Base-by-base conservation (phyloP, 108 stramenopile genomes). In the Nitzschia putrida region DNA sequence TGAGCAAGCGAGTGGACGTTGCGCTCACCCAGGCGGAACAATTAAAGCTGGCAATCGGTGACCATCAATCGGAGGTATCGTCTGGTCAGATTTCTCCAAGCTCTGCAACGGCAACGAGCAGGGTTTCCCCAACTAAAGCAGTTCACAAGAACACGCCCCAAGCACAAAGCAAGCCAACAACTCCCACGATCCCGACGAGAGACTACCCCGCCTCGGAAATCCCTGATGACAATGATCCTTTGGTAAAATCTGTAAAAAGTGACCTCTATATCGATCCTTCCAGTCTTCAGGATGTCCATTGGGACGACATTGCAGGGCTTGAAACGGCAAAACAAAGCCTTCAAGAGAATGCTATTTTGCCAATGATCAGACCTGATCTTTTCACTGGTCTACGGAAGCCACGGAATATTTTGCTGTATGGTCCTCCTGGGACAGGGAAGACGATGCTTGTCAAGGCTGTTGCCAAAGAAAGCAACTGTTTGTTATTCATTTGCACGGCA, bases 301-400 rank as follows among this genome's bases (percentile, higher is more conserved):
- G 77, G 88, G 61, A 76, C 25, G 87, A 88, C 53, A 88, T 96
- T 53, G 89, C 89, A 24, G 95, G 91, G 7, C 67, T 96, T 52
- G 58, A 74, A 45, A 70, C 79, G 11, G 97, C 95, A 44, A 96
- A 98, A 58, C 92, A 93, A 57, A 55, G 83, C 7, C 49, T 98
- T 7, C 93, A 98, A 66, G 97, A 98, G 72, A 91, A 95, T 42
- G 95, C 94, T 0, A 92, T 97, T 43, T 76, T 97, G 11, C 96
- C 97, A 0, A 64, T 96, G 54, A 74, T 95, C 50, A 88, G 95
- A 82, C 97, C 95, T 13, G 92, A 97, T 68, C 83, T 96, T 56
- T 98, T 93, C 74, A 84, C 82, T 18, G 96, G 96, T 9, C 80
- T 98, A 39, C 87, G 95, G 0, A 88, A 83, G 18, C 93, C 91